phyloP scores from a whole-genome alignment of 768 basidiomycete genomes.

The Panaeolus papilionaceus region DNA sequence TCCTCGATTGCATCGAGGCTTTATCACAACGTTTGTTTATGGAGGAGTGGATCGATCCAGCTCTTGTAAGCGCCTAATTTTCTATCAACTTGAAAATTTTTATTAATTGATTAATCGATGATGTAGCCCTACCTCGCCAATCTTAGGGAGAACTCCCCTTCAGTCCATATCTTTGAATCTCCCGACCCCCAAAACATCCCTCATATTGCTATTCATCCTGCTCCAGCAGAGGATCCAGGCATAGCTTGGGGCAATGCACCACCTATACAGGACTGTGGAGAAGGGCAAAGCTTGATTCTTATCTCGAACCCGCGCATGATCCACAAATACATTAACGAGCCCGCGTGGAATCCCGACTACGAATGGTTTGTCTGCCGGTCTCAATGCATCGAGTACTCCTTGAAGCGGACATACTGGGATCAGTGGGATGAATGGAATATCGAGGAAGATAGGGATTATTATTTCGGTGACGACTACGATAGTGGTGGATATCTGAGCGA shows the following conservation, averaged over 20 bases:
- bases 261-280: conserved; percentile 42
- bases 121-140: conserved; percentile 10
- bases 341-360: conserved; percentile 8
- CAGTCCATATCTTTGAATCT: conserved; percentile 51
- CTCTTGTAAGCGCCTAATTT: conserved; percentile 10
- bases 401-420: conserved; percentile 9
- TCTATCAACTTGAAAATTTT: neutral
- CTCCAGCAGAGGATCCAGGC: conserved; percentile 47
- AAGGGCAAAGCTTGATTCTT: conserved; percentile 36
- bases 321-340: conserved; percentile 5
- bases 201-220: conserved; percentile 50
- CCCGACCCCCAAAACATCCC: conserved; percentile 45
- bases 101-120: conserved; percentile 4
- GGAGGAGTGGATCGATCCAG: conserved; percentile 12
- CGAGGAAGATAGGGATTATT: neutral
- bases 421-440: conserved; percentile 8
- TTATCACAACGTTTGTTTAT: conserved; percentile 9
- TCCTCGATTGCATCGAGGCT: conserved; percentile 36
- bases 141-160: conserved; percentile 18
- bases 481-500: conserved; percentile 2
- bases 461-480: conserved; percentile 1
- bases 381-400: conserved; percentile 7
- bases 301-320: conserved; percentile 8
- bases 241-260: conserved; percentile 41
- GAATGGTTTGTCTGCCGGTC: conserved; percentile 9